Evolutionary conservation across 495 filamentous ascomycete species (phyloP).

Genomic region (Aspergillus olivimuriae): DNA sequence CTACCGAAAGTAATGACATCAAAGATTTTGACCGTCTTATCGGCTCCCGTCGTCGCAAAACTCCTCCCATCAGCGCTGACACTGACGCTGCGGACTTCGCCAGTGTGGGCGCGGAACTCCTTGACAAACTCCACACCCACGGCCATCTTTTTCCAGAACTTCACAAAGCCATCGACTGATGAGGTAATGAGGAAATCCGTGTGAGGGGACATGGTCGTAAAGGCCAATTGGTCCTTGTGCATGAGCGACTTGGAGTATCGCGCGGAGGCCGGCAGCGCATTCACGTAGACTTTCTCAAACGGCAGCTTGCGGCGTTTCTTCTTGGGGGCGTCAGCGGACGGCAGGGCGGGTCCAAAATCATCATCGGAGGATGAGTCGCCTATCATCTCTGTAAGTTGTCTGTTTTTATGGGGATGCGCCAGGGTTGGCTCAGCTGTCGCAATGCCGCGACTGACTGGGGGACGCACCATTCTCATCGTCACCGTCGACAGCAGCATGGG

Average conservation of each 20-base stretch:
- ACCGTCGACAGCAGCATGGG: constrained; percentile 33
- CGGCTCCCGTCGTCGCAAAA: constrained; percentile 81
- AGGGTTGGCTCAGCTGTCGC: no score
- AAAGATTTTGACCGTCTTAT: constrained; percentile 91
- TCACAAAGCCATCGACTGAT: constrained; percentile 87
- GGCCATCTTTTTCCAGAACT: constrained; percentile 97
- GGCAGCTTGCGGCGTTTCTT: constrained; percentile 88
- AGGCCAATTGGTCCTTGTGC: constrained; percentile 92
- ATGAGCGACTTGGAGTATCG: constrained; percentile 96
- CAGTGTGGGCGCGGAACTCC: constrained; percentile 85
- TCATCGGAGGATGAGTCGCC: constrained; percentile 77
- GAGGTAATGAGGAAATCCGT: constrained; percentile 95
- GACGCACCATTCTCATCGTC: constrained; percentile 27
- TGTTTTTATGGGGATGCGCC: no score
- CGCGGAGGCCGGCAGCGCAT: constrained; percentile 72
- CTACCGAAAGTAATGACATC: constrained; percentile 87
- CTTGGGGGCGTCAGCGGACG: constrained; percentile 66
- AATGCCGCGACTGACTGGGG: constrained; percentile 1
- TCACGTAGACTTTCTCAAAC: constrained; percentile 90
- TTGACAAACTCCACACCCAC: constrained; percentile 96
- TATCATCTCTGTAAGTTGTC: constrained; percentile 9
- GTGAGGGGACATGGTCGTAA: constrained; percentile 74
- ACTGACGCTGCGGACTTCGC: constrained; percentile 75
- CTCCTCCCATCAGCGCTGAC: constrained; percentile 86
- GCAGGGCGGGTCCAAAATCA: constrained; percentile 87